Evolutionary conservation across 78 protist species (phyloP).

Genomic region (Creolimax fragrantissima): DNA sequence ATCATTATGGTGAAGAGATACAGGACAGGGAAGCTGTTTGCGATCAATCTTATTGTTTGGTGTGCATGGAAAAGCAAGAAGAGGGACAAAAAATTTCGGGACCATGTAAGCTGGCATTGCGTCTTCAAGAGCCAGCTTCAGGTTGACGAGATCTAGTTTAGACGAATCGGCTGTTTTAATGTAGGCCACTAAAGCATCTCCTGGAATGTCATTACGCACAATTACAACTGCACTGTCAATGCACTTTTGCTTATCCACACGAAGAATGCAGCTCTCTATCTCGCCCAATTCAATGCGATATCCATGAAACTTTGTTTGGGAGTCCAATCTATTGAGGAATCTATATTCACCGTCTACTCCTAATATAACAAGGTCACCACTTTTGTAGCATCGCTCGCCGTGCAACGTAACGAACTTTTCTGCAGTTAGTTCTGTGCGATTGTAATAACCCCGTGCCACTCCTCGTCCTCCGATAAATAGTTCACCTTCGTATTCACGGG

Average conservation of each 20-base stretch:
- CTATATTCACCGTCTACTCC: not conserved
- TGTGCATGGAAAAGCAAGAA: not conserved
- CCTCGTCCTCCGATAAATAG: not conserved
- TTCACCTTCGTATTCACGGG: not conserved
- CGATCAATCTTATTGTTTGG: not conserved
- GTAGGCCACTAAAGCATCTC: not conserved
- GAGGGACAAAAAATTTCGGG: not conserved
- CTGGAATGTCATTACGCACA: not conserved
- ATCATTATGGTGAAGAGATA: not conserved
- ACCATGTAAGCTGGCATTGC: not conserved
- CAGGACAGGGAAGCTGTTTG: not conserved
- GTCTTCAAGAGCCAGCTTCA: not conserved
- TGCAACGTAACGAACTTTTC: not conserved
- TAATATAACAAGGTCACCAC: not conserved
- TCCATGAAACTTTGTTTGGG: conserved; percentile 20
- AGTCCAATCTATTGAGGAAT: not conserved
- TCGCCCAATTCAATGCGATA: conserved; percentile 24
- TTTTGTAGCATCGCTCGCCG: not conserved
- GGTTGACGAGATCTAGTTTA: not conserved
- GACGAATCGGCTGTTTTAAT: not conserved
- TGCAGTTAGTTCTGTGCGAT: not conserved
- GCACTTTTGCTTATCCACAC: not conserved
- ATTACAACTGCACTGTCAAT: not conserved
- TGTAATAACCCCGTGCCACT: not conserved
- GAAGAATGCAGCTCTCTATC: not conserved